phyloP scores from a whole-genome alignment of 306 rosid species.

The Trifolium fragiferum region DNA sequence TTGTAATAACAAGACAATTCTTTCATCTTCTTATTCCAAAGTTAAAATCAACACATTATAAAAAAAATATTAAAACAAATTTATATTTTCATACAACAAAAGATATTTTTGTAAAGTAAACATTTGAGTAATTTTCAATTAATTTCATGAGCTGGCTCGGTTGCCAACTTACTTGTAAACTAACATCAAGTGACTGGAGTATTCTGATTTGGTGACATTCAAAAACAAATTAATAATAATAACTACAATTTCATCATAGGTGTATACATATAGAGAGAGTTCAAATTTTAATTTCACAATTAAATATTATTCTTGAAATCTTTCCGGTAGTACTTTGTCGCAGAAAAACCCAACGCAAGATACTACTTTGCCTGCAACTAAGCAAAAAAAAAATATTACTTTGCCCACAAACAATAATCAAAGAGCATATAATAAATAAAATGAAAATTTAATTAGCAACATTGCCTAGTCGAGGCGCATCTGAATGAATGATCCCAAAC shows the following conservation, averaged over 20 bases:
- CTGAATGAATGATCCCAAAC: constrained; percentile 48
- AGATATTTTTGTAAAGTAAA: too few species aligned
- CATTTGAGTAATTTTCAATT: background rate
- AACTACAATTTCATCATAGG: background rate
- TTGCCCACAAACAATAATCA: constrained; percentile 42
- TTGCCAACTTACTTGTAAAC: background rate
- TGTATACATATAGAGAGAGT: background rate
- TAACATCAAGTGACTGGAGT: background rate
- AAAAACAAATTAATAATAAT: constrained; percentile 26
- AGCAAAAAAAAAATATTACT: constrained; percentile 31
- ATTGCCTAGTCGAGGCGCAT: constrained; percentile 72
- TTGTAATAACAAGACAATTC: too few species aligned
- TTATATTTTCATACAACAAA: too few species aligned
- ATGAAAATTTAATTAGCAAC: constrained; percentile 37
- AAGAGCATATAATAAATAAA: constrained; percentile 22
- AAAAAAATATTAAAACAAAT: too few species aligned
- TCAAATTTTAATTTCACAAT: background rate
- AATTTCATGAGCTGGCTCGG: constrained; percentile 2
- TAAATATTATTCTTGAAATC: constrained; percentile 28
- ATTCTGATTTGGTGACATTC: constrained; percentile 1
- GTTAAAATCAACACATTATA: too few species aligned
- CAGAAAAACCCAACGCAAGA: constrained; percentile 43
- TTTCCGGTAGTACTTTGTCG: constrained; percentile 27
- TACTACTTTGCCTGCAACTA: constrained; percentile 37
- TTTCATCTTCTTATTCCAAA: too few species aligned